phyloP scores from a whole-genome alignment of 176 grass and related monocot species.

The Paspalum vaginatum region DNA sequence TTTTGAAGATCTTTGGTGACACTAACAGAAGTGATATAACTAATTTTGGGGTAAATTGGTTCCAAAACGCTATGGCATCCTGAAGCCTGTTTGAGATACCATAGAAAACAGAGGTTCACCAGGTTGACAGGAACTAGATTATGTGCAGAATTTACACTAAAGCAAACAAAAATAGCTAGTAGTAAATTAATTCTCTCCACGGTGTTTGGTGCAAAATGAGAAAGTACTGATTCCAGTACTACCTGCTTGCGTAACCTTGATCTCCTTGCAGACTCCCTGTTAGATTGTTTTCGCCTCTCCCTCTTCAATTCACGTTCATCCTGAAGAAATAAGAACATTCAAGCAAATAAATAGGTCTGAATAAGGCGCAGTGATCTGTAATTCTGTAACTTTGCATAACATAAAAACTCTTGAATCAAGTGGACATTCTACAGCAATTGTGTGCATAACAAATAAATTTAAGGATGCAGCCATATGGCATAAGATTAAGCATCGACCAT shows the following conservation, averaged over 20 bases:
- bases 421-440: background rate
- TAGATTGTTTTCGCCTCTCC: conserved; percentile 95
- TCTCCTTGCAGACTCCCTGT: conserved; percentile 91
- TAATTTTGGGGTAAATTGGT: background rate
- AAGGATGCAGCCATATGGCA: background rate
- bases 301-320: conserved; percentile 86
- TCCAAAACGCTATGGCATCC: background rate
- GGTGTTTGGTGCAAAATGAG: background rate
- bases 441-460: background rate
- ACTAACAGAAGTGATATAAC: background rate
- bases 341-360: conserved; percentile 1
- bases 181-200: background rate
- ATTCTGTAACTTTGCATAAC: background rate
- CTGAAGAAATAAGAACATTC: conserved; percentile 51
- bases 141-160: background rate
- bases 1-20: background rate
- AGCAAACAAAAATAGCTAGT: background rate
- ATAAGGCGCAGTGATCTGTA: background rate
- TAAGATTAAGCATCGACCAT: background rate
- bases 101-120: conserved; percentile 17
- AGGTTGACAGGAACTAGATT: conserved; percentile 1
- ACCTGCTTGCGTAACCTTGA: conserved; percentile 97
- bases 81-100: background rate
- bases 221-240: conserved; percentile 29
- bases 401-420: background rate